phyloP scores from a whole-genome alignment of 2,329 filamentous ascomycete genomes.

The Colletotrichum sp. region DNA sequence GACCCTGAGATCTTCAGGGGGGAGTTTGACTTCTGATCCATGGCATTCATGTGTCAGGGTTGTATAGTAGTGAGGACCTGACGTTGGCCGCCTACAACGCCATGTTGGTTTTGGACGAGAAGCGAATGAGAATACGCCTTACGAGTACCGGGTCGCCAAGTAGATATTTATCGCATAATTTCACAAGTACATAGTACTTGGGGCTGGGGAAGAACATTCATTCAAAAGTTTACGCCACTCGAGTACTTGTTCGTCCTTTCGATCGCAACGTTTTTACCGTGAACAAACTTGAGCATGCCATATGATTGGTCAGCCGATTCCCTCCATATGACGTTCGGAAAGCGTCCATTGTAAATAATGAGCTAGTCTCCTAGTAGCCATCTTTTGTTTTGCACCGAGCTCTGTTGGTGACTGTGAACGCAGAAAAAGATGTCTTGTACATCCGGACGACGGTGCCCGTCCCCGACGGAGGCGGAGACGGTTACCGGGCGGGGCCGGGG shows the following conservation, averaged over 20 bases:
- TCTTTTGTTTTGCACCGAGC: not conserved
- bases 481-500: not conserved
- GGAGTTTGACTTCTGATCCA: constrained; percentile 80
- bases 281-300: not conserved
- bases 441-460: not conserved
- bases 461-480: not conserved
- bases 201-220: not conserved
- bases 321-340: not conserved
- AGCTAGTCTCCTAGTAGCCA: not conserved
- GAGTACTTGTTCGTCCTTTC: not conserved
- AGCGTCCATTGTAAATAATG: not conserved
- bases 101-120: not conserved
- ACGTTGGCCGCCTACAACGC: not conserved
- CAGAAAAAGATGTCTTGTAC: not conserved
- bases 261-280: not conserved
- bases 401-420: not conserved
- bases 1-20: constrained; percentile 87
- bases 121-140: not conserved
- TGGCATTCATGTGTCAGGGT: not conserved
- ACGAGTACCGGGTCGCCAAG: not conserved
- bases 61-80: not conserved
- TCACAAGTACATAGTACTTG: not conserved
- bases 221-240: not conserved
- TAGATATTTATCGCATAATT: not conserved
- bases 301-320: not conserved